Evolutionary conservation across 805 yeast species (phyloP).

Genomic region (Kazachstania bromeliacearum): DNA sequence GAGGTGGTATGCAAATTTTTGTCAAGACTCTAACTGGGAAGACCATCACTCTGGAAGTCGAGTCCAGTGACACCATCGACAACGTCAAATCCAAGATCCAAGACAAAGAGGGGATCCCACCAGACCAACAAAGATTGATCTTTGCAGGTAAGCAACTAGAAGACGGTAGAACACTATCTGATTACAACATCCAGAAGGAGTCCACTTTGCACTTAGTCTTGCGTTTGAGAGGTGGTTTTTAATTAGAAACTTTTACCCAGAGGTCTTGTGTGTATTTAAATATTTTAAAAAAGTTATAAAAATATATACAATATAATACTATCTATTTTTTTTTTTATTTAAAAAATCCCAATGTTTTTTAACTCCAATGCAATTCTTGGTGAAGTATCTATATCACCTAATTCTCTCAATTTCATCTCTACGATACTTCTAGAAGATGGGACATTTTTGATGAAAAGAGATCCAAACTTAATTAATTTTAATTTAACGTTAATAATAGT

Average conservation of each 20-base stretch:
- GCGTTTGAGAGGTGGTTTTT: slow-evolving; percentile 69
- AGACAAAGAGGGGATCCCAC: slow-evolving; percentile 63
- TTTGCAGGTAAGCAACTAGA: slow-evolving; percentile 58
- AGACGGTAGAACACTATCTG: slow-evolving; percentile 60
- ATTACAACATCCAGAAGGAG: slow-evolving; percentile 62
- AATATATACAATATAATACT: not conserved
- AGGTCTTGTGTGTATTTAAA: not conserved
- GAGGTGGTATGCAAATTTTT: slow-evolving; percentile 52
- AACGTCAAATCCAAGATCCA: slow-evolving; percentile 74
- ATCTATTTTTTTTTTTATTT: not conserved
- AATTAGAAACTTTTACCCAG: slow-evolving; percentile 15
- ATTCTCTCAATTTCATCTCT: slow-evolving; percentile 17
- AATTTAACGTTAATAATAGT: slow-evolving; percentile 53
- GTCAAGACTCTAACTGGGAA: slow-evolving; percentile 31
- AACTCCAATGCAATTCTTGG: slow-evolving; percentile 37
- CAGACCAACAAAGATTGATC: slow-evolving; percentile 59
- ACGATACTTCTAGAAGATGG: slow-evolving; percentile 12
- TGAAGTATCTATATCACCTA: slow-evolving; percentile 34
- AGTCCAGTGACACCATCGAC: slow-evolving; percentile 89
- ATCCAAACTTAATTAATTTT: slow-evolving; percentile 36
- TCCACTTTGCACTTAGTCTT: slow-evolving; percentile 59
- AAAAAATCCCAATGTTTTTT: slow-evolving; percentile 13
- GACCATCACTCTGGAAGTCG: slow-evolving; percentile 84
- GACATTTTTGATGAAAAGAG: slow-evolving; percentile 12
- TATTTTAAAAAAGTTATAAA: not conserved